Percentiles rank a stretch among this genome's conserved stretches.
phyloP scores from a whole-genome alignment of 768 basidiomycete genomes.

The Leccinum subgranulosum region DNA sequence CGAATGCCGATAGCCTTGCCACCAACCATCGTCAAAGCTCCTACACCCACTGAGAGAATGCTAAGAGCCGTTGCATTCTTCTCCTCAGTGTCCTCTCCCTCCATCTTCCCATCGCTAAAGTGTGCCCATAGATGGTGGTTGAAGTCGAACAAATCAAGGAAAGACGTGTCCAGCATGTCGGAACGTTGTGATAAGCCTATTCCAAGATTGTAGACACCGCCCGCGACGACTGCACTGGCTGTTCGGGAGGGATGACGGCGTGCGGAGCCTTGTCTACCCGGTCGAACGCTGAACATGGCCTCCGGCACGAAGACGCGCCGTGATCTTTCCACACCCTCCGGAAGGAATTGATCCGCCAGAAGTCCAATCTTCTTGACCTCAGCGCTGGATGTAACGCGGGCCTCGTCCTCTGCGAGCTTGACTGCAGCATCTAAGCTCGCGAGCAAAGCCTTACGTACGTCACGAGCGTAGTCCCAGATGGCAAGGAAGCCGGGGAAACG shows the following conservation, averaged over 20 bases:
- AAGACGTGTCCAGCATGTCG: constrained; percentile 75
- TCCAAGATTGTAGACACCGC: constrained; percentile 76
- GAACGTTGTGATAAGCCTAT: constrained; percentile 75
- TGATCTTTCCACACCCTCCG: constrained; percentile 75
- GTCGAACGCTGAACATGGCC: constrained; percentile 83
- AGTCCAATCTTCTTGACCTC: constrained; percentile 65
- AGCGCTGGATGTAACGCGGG: constrained; percentile 58
- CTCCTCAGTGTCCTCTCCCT: constrained; percentile 32
- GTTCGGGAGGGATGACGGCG: constrained; percentile 34
- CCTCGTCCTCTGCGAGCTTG: constrained; percentile 77
- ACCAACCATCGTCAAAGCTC: constrained; percentile 87
- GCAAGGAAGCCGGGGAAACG: constrained; percentile 79
- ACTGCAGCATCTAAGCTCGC: constrained; percentile 78
- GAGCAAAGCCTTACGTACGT: constrained; percentile 77
- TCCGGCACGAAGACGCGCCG: constrained; percentile 92
- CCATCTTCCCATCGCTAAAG: constrained; percentile 51
- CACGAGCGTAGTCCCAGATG: constrained; percentile 82
- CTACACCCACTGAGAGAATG: constrained; percentile 72
- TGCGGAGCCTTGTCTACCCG: constrained; percentile 37
- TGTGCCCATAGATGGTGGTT: constrained; percentile 74
- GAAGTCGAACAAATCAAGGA: constrained; percentile 84
- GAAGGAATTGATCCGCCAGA: constrained; percentile 76
- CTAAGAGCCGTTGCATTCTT: constrained; percentile 61
- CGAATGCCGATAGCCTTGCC: constrained; percentile 77
- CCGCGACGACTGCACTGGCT: constrained; percentile 62